phyloP scores from a whole-genome alignment of 306 rosid genomes.

The Castanospermum australe region DNA sequence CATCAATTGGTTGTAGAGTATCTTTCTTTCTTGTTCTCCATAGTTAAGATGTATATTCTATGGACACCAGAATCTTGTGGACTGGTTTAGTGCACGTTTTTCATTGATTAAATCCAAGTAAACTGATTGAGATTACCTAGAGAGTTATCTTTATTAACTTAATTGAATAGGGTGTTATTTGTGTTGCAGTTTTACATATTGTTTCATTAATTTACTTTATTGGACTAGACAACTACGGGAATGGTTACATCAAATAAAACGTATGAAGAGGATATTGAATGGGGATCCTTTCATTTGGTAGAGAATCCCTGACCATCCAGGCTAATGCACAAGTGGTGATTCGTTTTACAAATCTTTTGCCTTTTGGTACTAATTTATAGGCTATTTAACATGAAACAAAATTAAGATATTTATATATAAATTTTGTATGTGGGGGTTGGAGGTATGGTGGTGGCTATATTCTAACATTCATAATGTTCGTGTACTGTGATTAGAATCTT shows the following conservation, averaged over 20 bases:
- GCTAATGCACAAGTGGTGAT: background rate
- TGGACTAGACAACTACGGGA: background rate
- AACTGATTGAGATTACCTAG: background rate
- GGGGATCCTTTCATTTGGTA: background rate
- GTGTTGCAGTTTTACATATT: background rate
- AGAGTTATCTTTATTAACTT: background rate
- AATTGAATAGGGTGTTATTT: background rate
- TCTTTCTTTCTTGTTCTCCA: background rate
- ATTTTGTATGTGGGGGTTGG: background rate
- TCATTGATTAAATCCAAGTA: background rate
- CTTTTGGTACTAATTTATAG: background rate
- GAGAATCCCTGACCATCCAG: background rate
- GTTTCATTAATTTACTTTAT: conserved; percentile 2
- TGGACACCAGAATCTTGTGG: conserved; percentile 4
- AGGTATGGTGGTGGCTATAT: background rate
- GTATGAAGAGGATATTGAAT: background rate
- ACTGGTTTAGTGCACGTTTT: background rate
- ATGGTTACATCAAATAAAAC: background rate
- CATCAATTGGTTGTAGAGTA: background rate
- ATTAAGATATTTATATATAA: background rate
- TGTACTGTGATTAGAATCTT: background rate
- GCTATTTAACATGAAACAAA: background rate
- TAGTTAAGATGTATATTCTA: background rate
- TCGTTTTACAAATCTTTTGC: no score
- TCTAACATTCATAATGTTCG: background rate